A percentile compares a stretch with the other conserved stretches of the same genome.
These are phyloP conservation scores for Aspergillus campestris DNA, from an alignment of 495 filamentous ascomycete genomes.

Conservation along the genomic window DNA sequence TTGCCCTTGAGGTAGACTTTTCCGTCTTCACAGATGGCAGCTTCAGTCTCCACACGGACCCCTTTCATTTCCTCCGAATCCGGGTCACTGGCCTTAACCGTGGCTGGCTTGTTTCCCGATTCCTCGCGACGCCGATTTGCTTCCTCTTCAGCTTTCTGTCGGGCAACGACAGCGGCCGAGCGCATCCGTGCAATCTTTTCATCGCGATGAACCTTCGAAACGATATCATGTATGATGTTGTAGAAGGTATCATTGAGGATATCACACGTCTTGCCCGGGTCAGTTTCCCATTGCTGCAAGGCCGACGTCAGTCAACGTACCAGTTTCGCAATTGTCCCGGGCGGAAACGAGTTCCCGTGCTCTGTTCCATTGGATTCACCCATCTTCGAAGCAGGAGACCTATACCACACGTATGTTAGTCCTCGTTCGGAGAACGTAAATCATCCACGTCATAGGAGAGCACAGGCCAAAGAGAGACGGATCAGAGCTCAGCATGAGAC, in stretches of 20 bases:
- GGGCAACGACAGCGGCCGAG: slow-evolving; percentile 63
- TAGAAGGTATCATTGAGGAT: slow-evolving; percentile 62
- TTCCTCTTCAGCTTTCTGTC: slow-evolving; percentile 55
- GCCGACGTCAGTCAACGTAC: slow-evolving; percentile 18
- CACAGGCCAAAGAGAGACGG: too few relatives aligned
- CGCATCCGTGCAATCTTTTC: slow-evolving; percentile 64
- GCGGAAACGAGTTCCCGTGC: slow-evolving; percentile 25
- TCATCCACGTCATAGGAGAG: too few relatives aligned
- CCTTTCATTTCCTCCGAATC: slow-evolving; percentile 32
- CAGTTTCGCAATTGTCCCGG: slow-evolving; percentile 39
- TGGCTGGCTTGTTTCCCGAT: slow-evolving; percentile 21
- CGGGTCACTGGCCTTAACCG: slow-evolving; percentile 27
- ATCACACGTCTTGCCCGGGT: slow-evolving; percentile 29
- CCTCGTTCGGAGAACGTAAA: neutral
- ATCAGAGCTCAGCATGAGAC: too few relatives aligned
- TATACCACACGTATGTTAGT: slow-evolving; percentile 3
- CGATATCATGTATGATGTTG: slow-evolving; percentile 63
- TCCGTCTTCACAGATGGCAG: slow-evolving; percentile 63
- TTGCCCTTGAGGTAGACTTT: slow-evolving; percentile 67
- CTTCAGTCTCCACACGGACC: slow-evolving; percentile 55
- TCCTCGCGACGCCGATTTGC: slow-evolving; percentile 28
- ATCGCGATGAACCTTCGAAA: slow-evolving; percentile 63
- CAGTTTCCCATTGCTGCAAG: slow-evolving; percentile 3
- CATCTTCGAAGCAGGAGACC: slow-evolving; percentile 15
- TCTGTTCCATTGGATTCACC: slow-evolving; percentile 28